These are phyloP conservation scores for Dryadomyces quercus-mongolicae DNA, from an alignment of 2,329 filamentous ascomycete genomes.

Conservation along the genomic window DNA sequence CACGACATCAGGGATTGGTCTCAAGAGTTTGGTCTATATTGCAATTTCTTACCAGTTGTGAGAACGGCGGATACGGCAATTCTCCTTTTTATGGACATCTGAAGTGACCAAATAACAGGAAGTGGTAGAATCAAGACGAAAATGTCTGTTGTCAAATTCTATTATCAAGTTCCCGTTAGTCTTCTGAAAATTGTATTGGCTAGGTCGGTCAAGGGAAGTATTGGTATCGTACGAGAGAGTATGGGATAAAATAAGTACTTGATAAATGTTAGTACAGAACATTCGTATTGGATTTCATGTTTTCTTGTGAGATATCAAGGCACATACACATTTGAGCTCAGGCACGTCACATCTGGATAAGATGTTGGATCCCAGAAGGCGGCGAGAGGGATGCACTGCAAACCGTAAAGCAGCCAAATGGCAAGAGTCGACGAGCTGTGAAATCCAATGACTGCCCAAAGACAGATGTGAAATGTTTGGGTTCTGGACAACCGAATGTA, in stretches of 20 bases:
- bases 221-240: neutral
- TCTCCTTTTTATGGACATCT: slow-evolving; percentile 22
- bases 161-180: neutral
- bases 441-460: slow-evolving; percentile 16
- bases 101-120: slow-evolving; percentile 30
- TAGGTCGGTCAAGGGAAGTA: too few species aligned
- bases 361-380: neutral
- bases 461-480: slow-evolving; percentile 13
- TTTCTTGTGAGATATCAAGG: too few species aligned
- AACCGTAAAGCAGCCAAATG: slow-evolving; percentile 17
- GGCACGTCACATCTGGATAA: neutral
- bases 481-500: slow-evolving; percentile 19
- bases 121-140: slow-evolving; percentile 17
- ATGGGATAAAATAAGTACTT: neutral
- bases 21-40: too few species aligned
- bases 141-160: neutral
- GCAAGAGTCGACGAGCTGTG: slow-evolving; percentile 16
- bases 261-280: too few species aligned
- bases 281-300: too few species aligned
- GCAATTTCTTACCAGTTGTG: slow-evolving; percentile 7
- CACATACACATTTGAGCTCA: neutral
- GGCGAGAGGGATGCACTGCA: slow-evolving; percentile 14
- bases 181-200: too few species aligned
- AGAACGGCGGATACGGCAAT: slow-evolving; percentile 15
- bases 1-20: too few species aligned